phyloP scores from a whole-genome alignment of 2,329 filamentous ascomycete genomes.

The Trichoderma sp. region DNA sequence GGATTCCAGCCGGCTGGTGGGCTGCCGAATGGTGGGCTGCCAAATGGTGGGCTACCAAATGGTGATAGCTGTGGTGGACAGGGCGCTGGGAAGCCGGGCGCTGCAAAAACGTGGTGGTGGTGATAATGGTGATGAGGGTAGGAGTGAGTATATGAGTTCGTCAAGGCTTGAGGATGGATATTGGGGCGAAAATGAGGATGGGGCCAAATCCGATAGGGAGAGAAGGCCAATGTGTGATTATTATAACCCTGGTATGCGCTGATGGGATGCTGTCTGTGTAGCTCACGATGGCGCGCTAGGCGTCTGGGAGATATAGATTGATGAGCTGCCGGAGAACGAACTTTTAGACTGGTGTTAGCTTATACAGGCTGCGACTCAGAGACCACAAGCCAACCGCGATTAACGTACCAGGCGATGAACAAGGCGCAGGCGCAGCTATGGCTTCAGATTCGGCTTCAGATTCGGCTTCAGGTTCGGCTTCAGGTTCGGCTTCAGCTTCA shows the following conservation, averaged over 20 bases:
- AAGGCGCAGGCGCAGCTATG: background rate
- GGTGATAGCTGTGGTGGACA: too few species aligned
- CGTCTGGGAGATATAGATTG: background rate
- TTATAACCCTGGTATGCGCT: background rate
- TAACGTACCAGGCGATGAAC: constrained; percentile 3
- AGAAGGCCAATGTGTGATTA: background rate
- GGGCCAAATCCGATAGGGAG: background rate
- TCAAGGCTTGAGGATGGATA: background rate
- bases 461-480: background rate
- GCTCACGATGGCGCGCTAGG: background rate
- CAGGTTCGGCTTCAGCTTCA: background rate
- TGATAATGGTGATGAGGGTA: background rate
- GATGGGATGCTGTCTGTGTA: background rate
- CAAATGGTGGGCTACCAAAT: constrained; percentile 17
- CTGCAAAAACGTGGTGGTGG: background rate
- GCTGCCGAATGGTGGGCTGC: constrained; percentile 4
- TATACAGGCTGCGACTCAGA: background rate
- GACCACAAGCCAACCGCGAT: background rate
- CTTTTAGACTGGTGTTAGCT: background rate
- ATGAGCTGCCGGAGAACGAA: background rate
- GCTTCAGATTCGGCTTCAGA: background rate
- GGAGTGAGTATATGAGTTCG: too few species aligned
- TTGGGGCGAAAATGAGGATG: background rate
- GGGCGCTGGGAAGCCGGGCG: background rate
- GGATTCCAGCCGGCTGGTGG: constrained; percentile 30